Evolutionary conservation across 768 basidiomycete species (phyloP).

Genomic region (Tylopilus sp.): DNA sequence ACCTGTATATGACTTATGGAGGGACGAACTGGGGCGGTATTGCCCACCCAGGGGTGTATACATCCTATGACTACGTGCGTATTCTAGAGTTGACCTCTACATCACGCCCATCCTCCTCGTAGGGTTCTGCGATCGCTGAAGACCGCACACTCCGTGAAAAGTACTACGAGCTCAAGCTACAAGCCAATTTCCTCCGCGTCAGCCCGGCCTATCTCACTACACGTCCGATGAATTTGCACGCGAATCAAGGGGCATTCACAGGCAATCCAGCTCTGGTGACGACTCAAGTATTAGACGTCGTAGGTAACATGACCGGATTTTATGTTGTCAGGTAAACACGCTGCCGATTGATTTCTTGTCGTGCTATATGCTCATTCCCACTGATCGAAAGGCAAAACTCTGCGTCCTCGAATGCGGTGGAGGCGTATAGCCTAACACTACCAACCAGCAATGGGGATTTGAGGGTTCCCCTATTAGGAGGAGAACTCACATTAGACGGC

Average conservation of each 20-base stretch:
- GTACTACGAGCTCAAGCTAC: conserved; percentile 50
- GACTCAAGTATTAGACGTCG: conserved; percentile 46
- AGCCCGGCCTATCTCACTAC: conserved; percentile 50
- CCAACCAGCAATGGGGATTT: conserved; percentile 43
- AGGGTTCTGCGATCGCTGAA: conserved; percentile 51
- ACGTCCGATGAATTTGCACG: conserved; percentile 40
- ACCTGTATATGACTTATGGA: conserved; percentile 58
- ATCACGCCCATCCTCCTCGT: neutral
- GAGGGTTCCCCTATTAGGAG: conserved; percentile 42
- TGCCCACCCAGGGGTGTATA: conserved; percentile 52
- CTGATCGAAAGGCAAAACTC: conserved; percentile 13
- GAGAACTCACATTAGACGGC: conserved; percentile 42
- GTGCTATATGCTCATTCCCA: neutral
- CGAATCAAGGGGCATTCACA: conserved; percentile 44
- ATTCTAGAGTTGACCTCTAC: neutral
- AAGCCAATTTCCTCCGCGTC: conserved; percentile 48
- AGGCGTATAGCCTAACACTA: conserved; percentile 38
- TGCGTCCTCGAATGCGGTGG: conserved; percentile 6
- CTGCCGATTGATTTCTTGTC: neutral
- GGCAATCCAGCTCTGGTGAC: conserved; percentile 47
- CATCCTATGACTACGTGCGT: conserved; percentile 57
- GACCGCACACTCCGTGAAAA: conserved; percentile 51
- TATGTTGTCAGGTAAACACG: conserved; percentile 32
- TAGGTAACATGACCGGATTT: conserved; percentile 46
- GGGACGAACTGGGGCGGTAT: conserved; percentile 64